Base-by-base conservation (phyloP, 1,139 yeast species). In the Zygotorulaspora mrakii region DNA sequence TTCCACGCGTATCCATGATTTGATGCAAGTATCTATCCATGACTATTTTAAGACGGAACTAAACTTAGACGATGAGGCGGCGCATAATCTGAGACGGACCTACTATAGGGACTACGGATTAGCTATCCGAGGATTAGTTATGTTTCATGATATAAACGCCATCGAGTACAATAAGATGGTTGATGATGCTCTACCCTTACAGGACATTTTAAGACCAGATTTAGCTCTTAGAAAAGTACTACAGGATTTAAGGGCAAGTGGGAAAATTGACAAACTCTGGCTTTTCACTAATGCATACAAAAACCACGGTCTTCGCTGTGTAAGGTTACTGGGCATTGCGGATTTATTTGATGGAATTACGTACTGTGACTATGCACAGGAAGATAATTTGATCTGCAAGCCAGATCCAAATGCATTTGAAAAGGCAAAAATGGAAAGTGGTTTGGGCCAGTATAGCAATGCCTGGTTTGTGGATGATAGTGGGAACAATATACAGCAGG, bases 271-370 rank as follows among this genome's bases (percentile, higher is more conserved):
- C 48, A 71, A 78, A 52, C 58, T 80, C 43, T 91, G 98, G 98
- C 71, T 91, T 33, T 82, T 88, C 54, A 91, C 98, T 11, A 91
- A 91, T 59, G 98, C 98, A 1, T 91, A 89, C 67, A 80, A 82
- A 60, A 86, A 77, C 55, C 97, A 91, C 61, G 97, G 94, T 1
- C 57, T 79, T 40, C 70, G 91, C 40, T 94, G 85, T 12, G 72
- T 88, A 14, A 72, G 80, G 29, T 70, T 89, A 40, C 70, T 91
- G 36, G 97, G 96, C 2, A 62, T 91, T 23, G 96, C 91, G 16
- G 96, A 89, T 59, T 61, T 87, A 42, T 89, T 91, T 58, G 97
- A 89, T 51, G 98, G 98, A 1, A 73, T 91, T 53, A 87, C 96
- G 0, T 91, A 69, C 65, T 91, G 98, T 66, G 95, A 91, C 65